Evolutionary conservation across 805 yeast species (phyloP), one percentile per base, ranked within the genome.

Genomic region (Sugiyamaella marilandica): DNA sequence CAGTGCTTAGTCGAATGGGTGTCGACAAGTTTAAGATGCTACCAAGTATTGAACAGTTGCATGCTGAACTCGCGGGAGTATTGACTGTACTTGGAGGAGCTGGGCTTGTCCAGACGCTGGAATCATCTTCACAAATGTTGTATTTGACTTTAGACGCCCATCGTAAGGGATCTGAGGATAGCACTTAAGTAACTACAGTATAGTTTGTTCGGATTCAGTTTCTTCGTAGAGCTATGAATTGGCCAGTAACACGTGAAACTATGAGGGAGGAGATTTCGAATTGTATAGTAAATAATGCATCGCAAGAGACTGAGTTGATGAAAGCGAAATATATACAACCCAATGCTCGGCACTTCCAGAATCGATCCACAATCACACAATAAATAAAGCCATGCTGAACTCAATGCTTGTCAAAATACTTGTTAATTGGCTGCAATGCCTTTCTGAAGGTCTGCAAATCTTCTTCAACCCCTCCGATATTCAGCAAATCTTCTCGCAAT

Each of bases 61-160:
- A 87, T 53, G 81, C 86, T 9, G 87, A 91, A 76, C 79, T 94
- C 60, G 84, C 85, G 10, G 96, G 96, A 10, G 74, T 88, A 52
- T 79, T 92, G 64, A 83, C 91, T n/a, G 71, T 85, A 52, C 75
- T 87, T 58, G 87, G 96, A 53, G 98, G 97, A 64, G 91, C 88
- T 44, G 95, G 95, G 10, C 77, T 92, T 65, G 95, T 86, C 10
- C 80, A 80, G 71, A 87, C 96, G 14, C 77, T 92, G 65, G 84
- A 85, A 70, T 67, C 85, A 16, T 74, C 87, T n/a, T 71, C 87
- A 13, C 81, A 81, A 58, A 70, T 73, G 53, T 77, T 91, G 61
- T 87, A 87, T 64, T 73, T 89, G 69, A 86, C 95, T 8, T 70
- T 91, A 69, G 84, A 87, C 19, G 29, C 49, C 18, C 41, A 33